phyloP scores from a whole-genome alignment of 1,139 yeast species.

The Hyphopichia buzzinii region DNA sequence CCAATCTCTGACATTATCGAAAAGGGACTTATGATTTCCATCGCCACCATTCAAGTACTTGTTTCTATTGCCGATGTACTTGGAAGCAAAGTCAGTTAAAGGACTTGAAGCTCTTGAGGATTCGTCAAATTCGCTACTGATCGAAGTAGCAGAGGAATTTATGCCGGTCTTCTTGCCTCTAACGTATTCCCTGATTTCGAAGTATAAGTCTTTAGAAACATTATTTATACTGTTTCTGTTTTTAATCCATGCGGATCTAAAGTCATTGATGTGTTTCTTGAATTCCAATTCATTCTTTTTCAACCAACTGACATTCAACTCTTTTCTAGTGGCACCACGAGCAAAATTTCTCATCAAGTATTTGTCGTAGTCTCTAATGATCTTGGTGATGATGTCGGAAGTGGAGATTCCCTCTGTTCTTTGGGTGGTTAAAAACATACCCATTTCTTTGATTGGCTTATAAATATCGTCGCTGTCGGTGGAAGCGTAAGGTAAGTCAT shows the following conservation, averaged over 20 bases:
- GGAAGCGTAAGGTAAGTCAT: conserved; percentile 91
- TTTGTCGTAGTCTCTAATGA: conserved; percentile 93
- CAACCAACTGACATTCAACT: conserved; percentile 93
- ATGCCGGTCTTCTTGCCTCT: conserved; percentile 44
- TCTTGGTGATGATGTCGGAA: conserved; percentile 91
- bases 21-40: conserved; percentile 36
- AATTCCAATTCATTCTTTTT: conserved; percentile 94
- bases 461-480: conserved; percentile 87
- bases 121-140: conserved; percentile 32
- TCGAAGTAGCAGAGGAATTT: conserved; percentile 3
- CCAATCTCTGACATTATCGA: conserved; percentile 70
- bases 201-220: conserved; percentile 77
- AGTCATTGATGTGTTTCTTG: conserved; percentile 84
- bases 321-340: conserved; percentile 95
- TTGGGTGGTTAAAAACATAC: conserved; percentile 91
- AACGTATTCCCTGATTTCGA: conserved; percentile 76
- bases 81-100: conserved; percentile 59
- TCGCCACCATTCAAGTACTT: conserved; percentile 37
- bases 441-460: conserved; percentile 84
- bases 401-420: conserved; percentile 96
- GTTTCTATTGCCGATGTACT: conserved; percentile 55
- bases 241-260: conserved; percentile 79
- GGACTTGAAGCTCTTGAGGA: conserved; percentile 43
- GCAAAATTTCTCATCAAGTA: conserved; percentile 96
- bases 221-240: conserved; percentile 68